These are phyloP conservation scores for Penicillium chermesinum DNA, from an alignment of 495 filamentous ascomycete species.

Conservation along the genomic window DNA sequence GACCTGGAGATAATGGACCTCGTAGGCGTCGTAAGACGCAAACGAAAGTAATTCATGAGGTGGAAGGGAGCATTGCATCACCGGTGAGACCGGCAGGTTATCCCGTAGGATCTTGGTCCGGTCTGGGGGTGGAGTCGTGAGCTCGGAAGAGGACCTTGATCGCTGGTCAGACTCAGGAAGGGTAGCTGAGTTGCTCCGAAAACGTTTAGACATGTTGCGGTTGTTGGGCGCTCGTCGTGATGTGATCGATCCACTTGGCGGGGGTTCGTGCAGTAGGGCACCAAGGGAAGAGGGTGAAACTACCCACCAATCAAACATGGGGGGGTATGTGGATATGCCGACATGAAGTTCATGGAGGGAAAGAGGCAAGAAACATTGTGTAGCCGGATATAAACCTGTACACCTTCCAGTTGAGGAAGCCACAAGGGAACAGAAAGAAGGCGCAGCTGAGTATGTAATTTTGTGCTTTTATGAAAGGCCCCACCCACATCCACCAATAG, in stretches of 20 bases:
- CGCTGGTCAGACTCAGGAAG: constrained; percentile 15
- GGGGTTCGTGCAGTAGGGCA: constrained; percentile 12
- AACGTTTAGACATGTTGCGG: constrained; percentile 54
- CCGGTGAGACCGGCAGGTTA: constrained; percentile 20
- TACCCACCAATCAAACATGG: neutral
- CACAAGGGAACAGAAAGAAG: too few species aligned
- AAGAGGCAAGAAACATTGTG: neutral
- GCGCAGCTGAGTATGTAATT: neutral
- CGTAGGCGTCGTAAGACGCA: constrained; percentile 72
- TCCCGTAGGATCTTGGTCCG: constrained; percentile 27
- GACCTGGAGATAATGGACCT: constrained; percentile 73
- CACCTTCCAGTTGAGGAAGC: too few species aligned
- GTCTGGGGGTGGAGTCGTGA: constrained; percentile 9
- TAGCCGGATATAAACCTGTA: too few species aligned
- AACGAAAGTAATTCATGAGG: constrained; percentile 71
- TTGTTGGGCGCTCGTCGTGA: constrained; percentile 2
- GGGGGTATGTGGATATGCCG: too few species aligned
- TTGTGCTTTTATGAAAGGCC: neutral
- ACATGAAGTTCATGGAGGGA: too few species aligned
- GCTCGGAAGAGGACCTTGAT: constrained; percentile 21
- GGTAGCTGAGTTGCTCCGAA: constrained; percentile 45
- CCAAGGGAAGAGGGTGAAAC: constrained; percentile 1
- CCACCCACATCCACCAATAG: neutral
- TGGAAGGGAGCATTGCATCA: constrained; percentile 75
- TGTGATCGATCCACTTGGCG: constrained; percentile 21